Evolutionary conservation across 331 rosid genomes (phyloP).

Genomic region (Saraca asoca): DNA sequence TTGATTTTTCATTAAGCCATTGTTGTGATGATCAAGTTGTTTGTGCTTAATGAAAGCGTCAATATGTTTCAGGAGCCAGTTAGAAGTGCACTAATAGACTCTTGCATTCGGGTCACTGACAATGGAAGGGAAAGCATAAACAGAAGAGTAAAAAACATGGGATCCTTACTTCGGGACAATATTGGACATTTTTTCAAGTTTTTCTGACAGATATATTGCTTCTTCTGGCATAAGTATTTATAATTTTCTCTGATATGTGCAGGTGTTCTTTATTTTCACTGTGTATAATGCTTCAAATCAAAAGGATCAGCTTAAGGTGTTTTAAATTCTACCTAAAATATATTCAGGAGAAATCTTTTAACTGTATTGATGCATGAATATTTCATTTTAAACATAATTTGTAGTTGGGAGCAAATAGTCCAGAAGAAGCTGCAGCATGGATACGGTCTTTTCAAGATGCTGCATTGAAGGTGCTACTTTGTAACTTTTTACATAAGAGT

Average conservation of each 20-base stretch:
- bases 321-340: constrained; percentile 18
- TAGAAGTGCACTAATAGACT: constrained; percentile 80
- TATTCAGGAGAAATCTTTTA: constrained; percentile 12
- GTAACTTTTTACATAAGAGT: constrained; percentile 4
- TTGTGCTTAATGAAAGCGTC: constrained; percentile 29
- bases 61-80: constrained; percentile 62
- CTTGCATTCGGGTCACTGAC: constrained; percentile 69
- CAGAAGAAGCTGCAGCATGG: constrained; percentile 95
- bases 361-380: constrained; percentile 22
- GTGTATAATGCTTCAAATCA: constrained; percentile 66
- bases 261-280: constrained; percentile 75
- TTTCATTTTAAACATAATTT: constrained; percentile 27
- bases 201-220: constrained; percentile 3
- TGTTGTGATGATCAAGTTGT: constrained; percentile 3
- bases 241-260: constrained; percentile 36
- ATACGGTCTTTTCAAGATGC: constrained; percentile 71
- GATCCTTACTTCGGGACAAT: not conserved
- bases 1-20: constrained; percentile 2
- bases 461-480: constrained; percentile 63
- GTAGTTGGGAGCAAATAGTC: constrained; percentile 85
- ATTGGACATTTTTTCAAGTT: not conserved
- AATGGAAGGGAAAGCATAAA: constrained; percentile 73
- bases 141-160: constrained; percentile 54
- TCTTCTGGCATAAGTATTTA: constrained; percentile 17
- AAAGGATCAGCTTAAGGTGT: constrained; percentile 78